phyloP scores from a whole-genome alignment of 2,329 filamentous ascomycete species.

The Amauroascus niger region DNA sequence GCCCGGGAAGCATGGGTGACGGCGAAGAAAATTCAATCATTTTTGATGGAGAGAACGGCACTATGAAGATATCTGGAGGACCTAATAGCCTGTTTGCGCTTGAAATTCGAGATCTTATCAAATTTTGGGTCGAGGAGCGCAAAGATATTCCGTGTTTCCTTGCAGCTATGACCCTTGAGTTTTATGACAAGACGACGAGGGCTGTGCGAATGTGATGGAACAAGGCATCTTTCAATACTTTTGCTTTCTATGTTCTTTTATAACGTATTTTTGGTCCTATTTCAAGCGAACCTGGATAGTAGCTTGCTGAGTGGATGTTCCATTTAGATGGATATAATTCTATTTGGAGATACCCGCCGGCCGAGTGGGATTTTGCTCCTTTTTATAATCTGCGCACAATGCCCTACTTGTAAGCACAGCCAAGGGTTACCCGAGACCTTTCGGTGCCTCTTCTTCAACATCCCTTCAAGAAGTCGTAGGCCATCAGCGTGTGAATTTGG shows the following conservation, averaged over 20 bases:
- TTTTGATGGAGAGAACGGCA: conserved; percentile 87
- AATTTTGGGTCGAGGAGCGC: conserved; percentile 91
- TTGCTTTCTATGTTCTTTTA: neutral
- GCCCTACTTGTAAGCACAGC: no score
- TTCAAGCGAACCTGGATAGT: neutral
- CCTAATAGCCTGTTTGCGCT: conserved; percentile 75
- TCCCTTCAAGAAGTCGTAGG: conserved; percentile 13
- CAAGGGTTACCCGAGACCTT: neutral
- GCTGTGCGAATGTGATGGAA: conserved; percentile 25
- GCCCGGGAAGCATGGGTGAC: conserved; percentile 37
- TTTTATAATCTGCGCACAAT: no score
- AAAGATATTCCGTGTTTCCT: conserved; percentile 90
- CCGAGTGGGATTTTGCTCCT: neutral
- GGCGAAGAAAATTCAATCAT: conserved; percentile 53
- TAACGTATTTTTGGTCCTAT: neutral
- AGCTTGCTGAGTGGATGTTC: neutral
- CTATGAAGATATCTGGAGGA: conserved; percentile 95
- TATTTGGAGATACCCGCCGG: neutral
- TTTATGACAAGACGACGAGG: conserved; percentile 58
- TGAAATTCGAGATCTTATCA: conserved; percentile 75
- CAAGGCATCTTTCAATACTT: neutral
- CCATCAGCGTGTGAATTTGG: conserved; percentile 12
- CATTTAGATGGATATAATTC: neutral
- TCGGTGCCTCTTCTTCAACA: neutral
- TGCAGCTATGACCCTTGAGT: conserved; percentile 82